Evolutionary conservation across 2,329 filamentous ascomycete species (phyloP).

Genomic region (Arthroderma sp.): DNA sequence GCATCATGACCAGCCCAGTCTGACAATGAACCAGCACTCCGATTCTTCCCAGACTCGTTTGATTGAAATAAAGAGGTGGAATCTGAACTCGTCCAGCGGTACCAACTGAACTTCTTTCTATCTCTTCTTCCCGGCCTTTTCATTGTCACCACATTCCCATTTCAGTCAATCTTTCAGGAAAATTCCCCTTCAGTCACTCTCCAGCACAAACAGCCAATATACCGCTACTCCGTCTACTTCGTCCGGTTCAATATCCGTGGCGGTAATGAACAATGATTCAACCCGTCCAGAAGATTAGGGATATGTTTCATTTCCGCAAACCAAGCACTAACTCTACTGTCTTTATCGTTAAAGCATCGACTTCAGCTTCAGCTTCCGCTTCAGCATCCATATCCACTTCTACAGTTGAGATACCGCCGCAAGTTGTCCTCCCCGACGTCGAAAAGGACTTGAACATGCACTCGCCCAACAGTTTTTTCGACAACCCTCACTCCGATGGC

Average conservation of each 20-base stretch:
- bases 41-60: conserved; percentile 11
- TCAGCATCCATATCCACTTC: background rate
- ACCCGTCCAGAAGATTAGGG: conserved; percentile 5
- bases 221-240: background rate
- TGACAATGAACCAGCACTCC: conserved; percentile 11
- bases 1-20: conserved; percentile 8
- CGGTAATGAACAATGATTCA: background rate
- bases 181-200: background rate
- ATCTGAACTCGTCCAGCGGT: background rate
- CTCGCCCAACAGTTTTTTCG: conserved; percentile 28
- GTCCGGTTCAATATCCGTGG: background rate
- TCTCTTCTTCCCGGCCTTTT: background rate
- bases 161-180: background rate
- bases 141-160: background rate
- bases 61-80: background rate
- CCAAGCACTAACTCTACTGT: conserved; percentile 7
- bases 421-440: conserved; percentile 30
- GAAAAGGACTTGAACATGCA: conserved; percentile 35
- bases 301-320: conserved; percentile 8
- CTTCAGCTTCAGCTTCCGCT: background rate
- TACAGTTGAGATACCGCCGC: conserved; percentile 19
- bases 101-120: background rate
- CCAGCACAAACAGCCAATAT: background rate
- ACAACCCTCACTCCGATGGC: conserved; percentile 19
- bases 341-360: conserved; percentile 3